phyloP scores from a whole-genome alignment of 169 alveolate species.

The Sarcocystis neurona region DNA sequence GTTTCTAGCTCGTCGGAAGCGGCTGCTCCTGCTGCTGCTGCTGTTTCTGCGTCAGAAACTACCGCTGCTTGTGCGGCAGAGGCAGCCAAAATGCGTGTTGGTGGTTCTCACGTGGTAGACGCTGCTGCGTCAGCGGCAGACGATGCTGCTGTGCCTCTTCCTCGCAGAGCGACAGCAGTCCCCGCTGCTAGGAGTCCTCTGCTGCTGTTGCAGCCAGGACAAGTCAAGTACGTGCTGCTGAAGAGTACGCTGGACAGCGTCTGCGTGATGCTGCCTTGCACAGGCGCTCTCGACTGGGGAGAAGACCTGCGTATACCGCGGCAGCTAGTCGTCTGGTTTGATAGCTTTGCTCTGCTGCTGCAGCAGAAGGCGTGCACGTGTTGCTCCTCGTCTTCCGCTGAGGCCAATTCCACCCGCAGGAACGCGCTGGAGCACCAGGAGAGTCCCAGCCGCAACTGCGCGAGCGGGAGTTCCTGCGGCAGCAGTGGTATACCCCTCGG shows the following conservation, averaged over 20 bases:
- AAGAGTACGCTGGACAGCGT: constrained; percentile 63
- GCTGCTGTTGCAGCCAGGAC: not conserved
- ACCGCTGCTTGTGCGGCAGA: too few relatives aligned
- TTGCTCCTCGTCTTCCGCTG: constrained; percentile 4
- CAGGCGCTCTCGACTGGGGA: constrained; percentile 60
- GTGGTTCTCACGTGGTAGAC: too few relatives aligned
- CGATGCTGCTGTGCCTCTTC: too few relatives aligned
- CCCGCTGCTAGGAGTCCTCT: too few relatives aligned
- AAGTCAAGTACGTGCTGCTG: constrained; percentile 51
- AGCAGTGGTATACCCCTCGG: not conserved
- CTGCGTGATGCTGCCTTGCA: constrained; percentile 61
- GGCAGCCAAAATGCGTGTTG: too few relatives aligned
- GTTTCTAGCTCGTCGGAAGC: too few relatives aligned
- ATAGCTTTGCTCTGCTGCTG: constrained; percentile 56
- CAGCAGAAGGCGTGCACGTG: not conserved
- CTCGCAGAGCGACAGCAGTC: too few relatives aligned
- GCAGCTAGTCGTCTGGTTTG: constrained; percentile 60
- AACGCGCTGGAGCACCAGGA: not conserved
- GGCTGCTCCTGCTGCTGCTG: too few relatives aligned
- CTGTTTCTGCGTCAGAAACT: too few relatives aligned
- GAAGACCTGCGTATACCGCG: constrained; percentile 62
- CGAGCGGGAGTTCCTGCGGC: constrained; percentile 8
- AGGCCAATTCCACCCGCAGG: constrained; percentile 11
- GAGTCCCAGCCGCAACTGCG: constrained; percentile 33
- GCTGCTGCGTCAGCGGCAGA: too few relatives aligned